Conservation (phyloP, 2,329 filamentous ascomycete species). For the Onygena corvina region DNA sequence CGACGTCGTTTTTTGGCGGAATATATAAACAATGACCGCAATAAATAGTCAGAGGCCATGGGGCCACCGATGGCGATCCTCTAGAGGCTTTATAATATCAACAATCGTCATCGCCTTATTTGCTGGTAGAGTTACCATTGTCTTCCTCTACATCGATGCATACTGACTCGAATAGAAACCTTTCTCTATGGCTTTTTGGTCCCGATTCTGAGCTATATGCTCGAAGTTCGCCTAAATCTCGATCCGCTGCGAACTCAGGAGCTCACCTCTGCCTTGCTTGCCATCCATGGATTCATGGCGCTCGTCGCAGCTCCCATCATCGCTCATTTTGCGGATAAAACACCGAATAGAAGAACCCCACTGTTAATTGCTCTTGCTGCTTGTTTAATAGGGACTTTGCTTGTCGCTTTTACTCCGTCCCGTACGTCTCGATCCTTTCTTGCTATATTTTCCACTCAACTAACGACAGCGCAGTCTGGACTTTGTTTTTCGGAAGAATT, state of each 20-base stretch:
- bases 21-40: neutral
- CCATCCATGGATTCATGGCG: slow-evolving; percentile 19
- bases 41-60: neutral
- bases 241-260: slow-evolving; percentile 19
- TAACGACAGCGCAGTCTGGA: neutral
- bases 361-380: slow-evolving; percentile 20
- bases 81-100: neutral
- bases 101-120: neutral
- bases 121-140: neutral
- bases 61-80: slow-evolving; percentile 1
- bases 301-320: slow-evolving; percentile 19
- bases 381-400: slow-evolving; percentile 19
- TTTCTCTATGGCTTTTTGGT: slow-evolving; percentile 25
- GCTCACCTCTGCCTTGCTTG: slow-evolving; percentile 20
- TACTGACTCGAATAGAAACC: slow-evolving; percentile 16
- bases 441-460: no score
- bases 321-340: slow-evolving; percentile 19
- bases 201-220: slow-evolving; percentile 22
- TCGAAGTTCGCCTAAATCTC: slow-evolving; percentile 21
- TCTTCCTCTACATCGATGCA: neutral
- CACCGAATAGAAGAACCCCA: slow-evolving; percentile 18
- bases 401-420: neutral
- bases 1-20: no score
- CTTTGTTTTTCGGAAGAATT: neutral
- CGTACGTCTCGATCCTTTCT: neutral